Evolutionary conservation across 2,329 filamentous ascomycete species (phyloP), one percentile per base, ranked within the genome.

Genomic region (Albophoma yamanashiensis): DNA sequence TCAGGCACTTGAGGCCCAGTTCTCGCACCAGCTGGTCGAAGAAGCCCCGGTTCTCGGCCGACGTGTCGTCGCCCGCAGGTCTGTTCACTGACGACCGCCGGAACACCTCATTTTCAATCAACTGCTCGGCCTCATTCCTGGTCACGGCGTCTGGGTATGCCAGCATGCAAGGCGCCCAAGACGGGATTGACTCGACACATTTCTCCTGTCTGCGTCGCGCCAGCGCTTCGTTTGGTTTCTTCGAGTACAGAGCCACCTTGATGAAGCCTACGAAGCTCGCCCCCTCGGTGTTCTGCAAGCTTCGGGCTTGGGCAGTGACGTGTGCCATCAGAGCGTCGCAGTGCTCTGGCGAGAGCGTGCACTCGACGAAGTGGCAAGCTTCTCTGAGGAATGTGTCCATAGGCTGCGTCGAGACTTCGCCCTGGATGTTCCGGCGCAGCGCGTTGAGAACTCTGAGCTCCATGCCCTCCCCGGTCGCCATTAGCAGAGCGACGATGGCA

Each of bases 351-450:
- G 73, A 70, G 27, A 68, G 67, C 34, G 76, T 79, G 56, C 68
- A 62, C 47, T 74, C 72, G 40, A 85, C 80, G 66, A 86, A 89
- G 0, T 77, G 69, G 39, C 79, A 67, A 3, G 82, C 81, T 20
- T 79, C 81, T n/a, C 81, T 78, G 22, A 90, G 74, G 65, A 80
- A 89, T 1, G 84, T 80, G 20, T 78, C 75, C 63, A 82, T 75
- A 39, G 76, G 74, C 22, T 80, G 73, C 22, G 67, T 69, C 17
- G 71, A 68, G 2, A 67, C 68, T 40, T 74, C 72, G 15, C 81
- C 78, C 22, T 78, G 78, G 55, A 89, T 81, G 31, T 79, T 81
- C 47, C 73, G 73, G 62, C 80, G 75, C 47, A 90, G 69, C 0
- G 83, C 82, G 52, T 74, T 71, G 45, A 78, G 77, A 1, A 91